Evolutionary conservation across 371 early-diverging fungal species (phyloP).

Genomic region (Rhizopus arrhizus): DNA sequence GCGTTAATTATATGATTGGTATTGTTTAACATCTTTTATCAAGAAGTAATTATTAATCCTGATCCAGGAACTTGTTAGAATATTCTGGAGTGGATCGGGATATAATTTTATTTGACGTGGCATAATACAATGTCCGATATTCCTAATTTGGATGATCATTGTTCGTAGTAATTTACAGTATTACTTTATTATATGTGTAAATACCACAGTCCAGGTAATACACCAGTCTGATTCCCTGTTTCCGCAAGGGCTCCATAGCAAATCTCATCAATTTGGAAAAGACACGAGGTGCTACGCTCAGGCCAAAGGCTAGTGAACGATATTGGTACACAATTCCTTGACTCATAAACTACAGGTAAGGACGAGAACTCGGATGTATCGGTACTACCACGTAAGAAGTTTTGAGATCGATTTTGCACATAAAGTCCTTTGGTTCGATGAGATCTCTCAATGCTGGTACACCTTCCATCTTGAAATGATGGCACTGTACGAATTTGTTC

Average conservation of each 20-base stretch:
- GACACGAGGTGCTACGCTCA: constrained; percentile 15
- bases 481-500: constrained; percentile 11
- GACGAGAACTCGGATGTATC: constrained; percentile 1
- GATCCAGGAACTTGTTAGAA: too few species aligned
- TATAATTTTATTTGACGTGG: too few species aligned
- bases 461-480: constrained; percentile 31
- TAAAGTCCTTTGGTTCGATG: constrained; percentile 5
- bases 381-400: constrained; percentile 11
- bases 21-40: too few species aligned
- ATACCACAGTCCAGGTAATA: too few species aligned
- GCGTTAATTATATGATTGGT: too few species aligned
- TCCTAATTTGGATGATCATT: too few species aligned
- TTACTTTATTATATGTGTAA: too few species aligned
- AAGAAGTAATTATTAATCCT: too few species aligned
- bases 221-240: constrained; percentile 3
- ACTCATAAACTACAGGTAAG: constrained; percentile 5
- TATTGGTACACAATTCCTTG: constrained; percentile 17
- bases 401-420: constrained; percentile 10
- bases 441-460: constrained; percentile 12
- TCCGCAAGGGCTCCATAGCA: constrained; percentile 11
- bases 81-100: too few species aligned
- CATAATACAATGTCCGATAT: too few species aligned
- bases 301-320: constrained; percentile 13
- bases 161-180: too few species aligned
- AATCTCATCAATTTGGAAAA: constrained; percentile 14